These are phyloP conservation scores for Coprinopsis cinerea DNA, from an alignment of 768 basidiomycete species.

Conservation along the genomic window DNA sequence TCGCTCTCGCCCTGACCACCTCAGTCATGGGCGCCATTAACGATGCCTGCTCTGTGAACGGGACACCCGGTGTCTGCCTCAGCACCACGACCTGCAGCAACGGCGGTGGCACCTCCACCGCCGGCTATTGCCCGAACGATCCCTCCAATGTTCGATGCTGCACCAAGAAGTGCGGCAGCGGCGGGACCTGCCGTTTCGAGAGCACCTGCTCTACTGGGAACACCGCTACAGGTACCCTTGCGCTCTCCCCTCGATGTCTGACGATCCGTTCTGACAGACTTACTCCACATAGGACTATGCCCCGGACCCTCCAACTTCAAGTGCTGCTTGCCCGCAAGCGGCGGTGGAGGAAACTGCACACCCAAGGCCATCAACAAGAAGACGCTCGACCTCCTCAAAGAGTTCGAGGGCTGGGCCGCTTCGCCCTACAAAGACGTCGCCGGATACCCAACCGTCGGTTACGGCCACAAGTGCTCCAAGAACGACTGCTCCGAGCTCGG, in stretches of 20 bases:
- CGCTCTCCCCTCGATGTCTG: too few relatives aligned
- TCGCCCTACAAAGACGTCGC: constrained; percentile 29
- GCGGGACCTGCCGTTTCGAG: constrained; percentile 22
- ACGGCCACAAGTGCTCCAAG: constrained; percentile 27
- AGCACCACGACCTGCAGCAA: constrained; percentile 19
- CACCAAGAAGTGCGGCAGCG: constrained; percentile 22
- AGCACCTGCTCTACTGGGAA: constrained; percentile 19
- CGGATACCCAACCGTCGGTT: constrained; percentile 31
- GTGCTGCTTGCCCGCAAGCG: constrained; percentile 21
- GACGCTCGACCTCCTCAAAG: constrained; percentile 25
- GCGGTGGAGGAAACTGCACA: too few relatives aligned
- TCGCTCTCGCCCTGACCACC: constrained; percentile 4
- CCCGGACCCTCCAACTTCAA: constrained; percentile 24
- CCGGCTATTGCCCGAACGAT: constrained; percentile 25
- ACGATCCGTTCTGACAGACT: too few relatives aligned
- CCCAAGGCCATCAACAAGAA: constrained; percentile 22
- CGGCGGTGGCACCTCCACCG: constrained; percentile 18
- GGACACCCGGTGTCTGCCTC: constrained; percentile 23
- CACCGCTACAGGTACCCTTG: constrained; percentile 14
- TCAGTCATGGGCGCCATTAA: constrained; percentile 17
- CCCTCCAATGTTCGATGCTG: constrained; percentile 22
- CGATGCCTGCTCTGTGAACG: constrained; percentile 18
- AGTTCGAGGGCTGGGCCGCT: constrained; percentile 30
- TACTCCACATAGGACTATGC: constrained; percentile 27
- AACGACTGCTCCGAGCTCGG: constrained; percentile 27